Evolutionary conservation across 2,329 filamentous ascomycete species (phyloP), one percentile per base, ranked within the genome.

Genomic region (Colletotrichum spaethianum): DNA sequence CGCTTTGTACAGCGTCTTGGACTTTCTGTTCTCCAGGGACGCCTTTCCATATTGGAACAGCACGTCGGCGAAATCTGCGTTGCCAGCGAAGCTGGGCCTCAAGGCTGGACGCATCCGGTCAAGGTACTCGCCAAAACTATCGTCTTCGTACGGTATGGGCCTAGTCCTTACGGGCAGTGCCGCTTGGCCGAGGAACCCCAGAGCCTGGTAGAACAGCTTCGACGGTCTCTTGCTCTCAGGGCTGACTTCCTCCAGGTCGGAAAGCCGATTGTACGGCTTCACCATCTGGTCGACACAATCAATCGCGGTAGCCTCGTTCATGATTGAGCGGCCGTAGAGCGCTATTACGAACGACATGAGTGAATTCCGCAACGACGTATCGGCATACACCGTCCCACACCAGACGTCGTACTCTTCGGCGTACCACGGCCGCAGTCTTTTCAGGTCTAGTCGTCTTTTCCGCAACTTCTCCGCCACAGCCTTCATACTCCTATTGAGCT

Each of bases 361-460:
- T 3, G 16, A 1, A 12, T 2, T 6, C 42, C 42, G 44, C 46
- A 52, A 12, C 8, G 16, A 4, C 12, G 31, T 50, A 16, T 66
- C 55, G 48, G 44, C 67, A 28, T 67, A 71, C 28, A 60, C 12
- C 26, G 68, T 66, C 14, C 16, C 9, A 8, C 20, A 8, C 56
- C 71, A 73, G 8, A 46, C 20, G 14, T 23, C 33, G 44, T 71
- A 66, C 23, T 63, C 28, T 2, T 5, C 7, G n/a, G 38, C 28
- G 36, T 53, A 63, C 48, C 60, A 66, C n/a, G 67, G 62, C 42
- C 67, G 70, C 44, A 44, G 5, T 12, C 9, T 4, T 38, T 38
- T 55, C 7, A 67, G 52, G 8, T 56, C 8, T 48, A 31, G 6
- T 23, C 63, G 63, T 18, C 56, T 48, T 9, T 26, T 7, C 26